Percentiles rank a stretch among this genome's conserved stretches.
Conservation (phyloP, 2,329 filamentous ascomycete genomes). For the Metarhizium rileyi region DNA sequence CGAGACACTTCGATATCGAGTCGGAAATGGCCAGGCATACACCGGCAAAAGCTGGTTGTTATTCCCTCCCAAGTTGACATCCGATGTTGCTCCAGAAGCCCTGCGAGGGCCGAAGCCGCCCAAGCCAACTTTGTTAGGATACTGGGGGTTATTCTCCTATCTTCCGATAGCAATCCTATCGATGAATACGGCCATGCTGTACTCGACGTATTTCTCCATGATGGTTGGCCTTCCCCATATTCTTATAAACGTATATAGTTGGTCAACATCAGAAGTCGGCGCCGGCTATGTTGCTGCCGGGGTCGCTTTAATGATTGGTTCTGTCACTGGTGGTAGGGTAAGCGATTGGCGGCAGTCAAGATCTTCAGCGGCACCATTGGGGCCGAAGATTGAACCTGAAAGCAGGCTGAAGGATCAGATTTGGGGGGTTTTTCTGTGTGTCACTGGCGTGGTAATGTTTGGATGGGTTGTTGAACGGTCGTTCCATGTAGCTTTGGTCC, state of each 20-base stretch:
- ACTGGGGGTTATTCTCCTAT: constrained; percentile 21
- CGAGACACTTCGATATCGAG: constrained; percentile 33
- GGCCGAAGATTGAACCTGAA: constrained; percentile 22
- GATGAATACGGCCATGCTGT: constrained; percentile 23
- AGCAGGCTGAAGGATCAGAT: constrained; percentile 29
- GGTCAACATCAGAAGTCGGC: constrained; percentile 22
- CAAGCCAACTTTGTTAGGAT: constrained; percentile 17
- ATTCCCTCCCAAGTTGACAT: constrained; percentile 14
- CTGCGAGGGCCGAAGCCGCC: constrained; percentile 18
- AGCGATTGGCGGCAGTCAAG: constrained; percentile 25
- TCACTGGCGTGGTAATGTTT: constrained; percentile 28
- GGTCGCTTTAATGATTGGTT: constrained; percentile 20
- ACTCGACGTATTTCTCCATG: constrained; percentile 23
- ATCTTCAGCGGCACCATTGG: constrained; percentile 7
- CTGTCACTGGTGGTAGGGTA: constrained; percentile 25
- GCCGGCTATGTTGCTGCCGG: constrained; percentile 24
- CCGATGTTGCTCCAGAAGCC: constrained; percentile 13
- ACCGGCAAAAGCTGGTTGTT: constrained; percentile 11
- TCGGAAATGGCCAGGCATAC: constrained; percentile 30
- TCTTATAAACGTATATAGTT: constrained; percentile 23
- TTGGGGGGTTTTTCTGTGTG: constrained; percentile 27
- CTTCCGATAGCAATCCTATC: constrained; percentile 23
- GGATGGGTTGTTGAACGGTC: constrained; percentile 27
- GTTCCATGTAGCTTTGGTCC: constrained; percentile 18
- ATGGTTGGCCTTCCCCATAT: constrained; percentile 19